Conservation (phyloP, 106 monocot genomes). For the Gastrodia elata region DNA sequence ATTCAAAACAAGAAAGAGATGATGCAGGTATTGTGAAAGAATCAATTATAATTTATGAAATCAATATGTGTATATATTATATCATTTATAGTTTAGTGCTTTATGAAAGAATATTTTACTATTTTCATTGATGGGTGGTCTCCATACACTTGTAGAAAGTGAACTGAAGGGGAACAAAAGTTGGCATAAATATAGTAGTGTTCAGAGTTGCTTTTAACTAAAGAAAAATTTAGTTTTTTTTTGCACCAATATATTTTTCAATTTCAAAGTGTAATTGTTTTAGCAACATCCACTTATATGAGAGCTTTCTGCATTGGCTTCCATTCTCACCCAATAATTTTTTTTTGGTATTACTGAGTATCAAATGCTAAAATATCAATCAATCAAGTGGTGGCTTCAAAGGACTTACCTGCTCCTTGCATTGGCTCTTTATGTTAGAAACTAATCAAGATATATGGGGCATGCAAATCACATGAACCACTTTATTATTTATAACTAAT, state of each 20-base stretch:
- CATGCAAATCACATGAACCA: neutral
- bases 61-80: neutral
- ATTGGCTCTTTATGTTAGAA: neutral
- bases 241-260: neutral
- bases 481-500: too few relatives aligned
- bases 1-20: constrained; percentile 36
- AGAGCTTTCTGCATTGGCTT: neutral
- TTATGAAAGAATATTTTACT: constrained; percentile 1
- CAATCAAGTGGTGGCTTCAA: neutral
- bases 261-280: neutral
- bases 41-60: neutral
- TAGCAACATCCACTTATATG: neutral
- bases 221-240: neutral
- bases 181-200: neutral
- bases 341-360: neutral
- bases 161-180: neutral
- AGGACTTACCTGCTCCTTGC: neutral
- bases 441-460: neutral
- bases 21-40: constrained; percentile 41
- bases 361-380: neutral
- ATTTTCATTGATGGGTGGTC: neutral
- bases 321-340: neutral
- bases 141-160: neutral
- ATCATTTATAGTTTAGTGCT: neutral
- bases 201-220: neutral